Evolutionary conservation across 2,329 filamentous ascomycete genomes (phyloP).

Genomic region (Colletotrichum abscissum): DNA sequence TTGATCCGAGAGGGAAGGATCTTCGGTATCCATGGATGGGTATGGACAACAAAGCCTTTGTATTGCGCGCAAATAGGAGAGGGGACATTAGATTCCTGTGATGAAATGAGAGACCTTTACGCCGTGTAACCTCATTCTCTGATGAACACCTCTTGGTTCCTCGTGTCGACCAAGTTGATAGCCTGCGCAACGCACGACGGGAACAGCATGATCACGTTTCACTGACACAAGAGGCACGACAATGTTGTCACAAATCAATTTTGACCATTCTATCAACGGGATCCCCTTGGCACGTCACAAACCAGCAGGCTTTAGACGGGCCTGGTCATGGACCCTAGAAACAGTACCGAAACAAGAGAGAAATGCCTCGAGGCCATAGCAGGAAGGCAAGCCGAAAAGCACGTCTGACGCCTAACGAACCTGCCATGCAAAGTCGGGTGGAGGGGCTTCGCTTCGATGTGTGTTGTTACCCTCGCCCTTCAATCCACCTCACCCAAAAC

Average conservation of each 20-base stretch:
- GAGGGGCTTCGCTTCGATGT: constrained; percentile 5
- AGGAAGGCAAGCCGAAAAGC: constrained; percentile 26
- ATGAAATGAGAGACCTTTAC: constrained; percentile 28
- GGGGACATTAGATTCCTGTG: constrained; percentile 19
- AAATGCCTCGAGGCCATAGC: constrained; percentile 30
- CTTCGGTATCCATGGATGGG: constrained; percentile 3
- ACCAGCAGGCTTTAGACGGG: constrained; percentile 3
- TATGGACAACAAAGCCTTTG: constrained; percentile 7
- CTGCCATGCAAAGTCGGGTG: constrained; percentile 35
- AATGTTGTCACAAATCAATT: constrained; percentile 20
- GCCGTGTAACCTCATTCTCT: no score
- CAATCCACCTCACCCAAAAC: constrained; percentile 23
- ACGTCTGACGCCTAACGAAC: constrained; percentile 37
- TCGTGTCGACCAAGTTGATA: not conserved
- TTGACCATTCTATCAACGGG: constrained; percentile 28
- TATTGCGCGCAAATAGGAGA: constrained; percentile 14
- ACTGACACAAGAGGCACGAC: not conserved
- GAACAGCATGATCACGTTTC: not conserved
- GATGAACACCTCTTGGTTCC: not conserved
- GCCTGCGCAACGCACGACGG: not conserved
- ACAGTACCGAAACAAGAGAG: constrained; percentile 25
- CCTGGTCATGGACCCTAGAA: not conserved
- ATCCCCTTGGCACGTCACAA: not conserved
- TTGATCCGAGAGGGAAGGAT: not conserved
- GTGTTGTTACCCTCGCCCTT: constrained; percentile 14